A percentile compares a stretch with the other conserved stretches of the same genome.
phyloP scores from a whole-genome alignment of 2,329 filamentous ascomycete genomes.

The Didymella arachidicola region DNA sequence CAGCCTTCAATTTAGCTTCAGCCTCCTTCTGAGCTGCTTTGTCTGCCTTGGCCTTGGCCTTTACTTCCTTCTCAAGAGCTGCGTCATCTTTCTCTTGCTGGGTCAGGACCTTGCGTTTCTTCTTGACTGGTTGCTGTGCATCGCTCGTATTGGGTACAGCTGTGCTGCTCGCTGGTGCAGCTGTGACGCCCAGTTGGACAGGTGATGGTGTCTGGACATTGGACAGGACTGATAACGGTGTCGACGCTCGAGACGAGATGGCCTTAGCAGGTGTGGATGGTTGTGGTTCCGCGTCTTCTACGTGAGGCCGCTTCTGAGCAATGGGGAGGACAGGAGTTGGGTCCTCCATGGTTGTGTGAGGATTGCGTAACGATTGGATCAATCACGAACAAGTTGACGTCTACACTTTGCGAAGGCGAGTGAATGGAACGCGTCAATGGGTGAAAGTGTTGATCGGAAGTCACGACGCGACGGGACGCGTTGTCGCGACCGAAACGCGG shows the following conservation, averaged over 20 bases:
- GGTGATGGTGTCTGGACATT: conserved; percentile 45
- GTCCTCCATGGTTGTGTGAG: conserved; percentile 38
- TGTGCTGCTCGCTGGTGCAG: conserved; percentile 27
- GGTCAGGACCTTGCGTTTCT: conserved; percentile 56
- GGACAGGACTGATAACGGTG: conserved; percentile 44
- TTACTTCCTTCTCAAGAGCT: conserved; percentile 50
- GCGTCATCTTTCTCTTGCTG: conserved; percentile 53
- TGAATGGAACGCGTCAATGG: conserved; percentile 3
- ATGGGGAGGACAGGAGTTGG: conserved; percentile 27
- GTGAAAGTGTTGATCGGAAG: neutral
- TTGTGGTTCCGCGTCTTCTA: conserved; percentile 38
- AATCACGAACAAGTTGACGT: neutral
- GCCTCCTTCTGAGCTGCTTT: conserved; percentile 47
- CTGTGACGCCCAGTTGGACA: conserved; percentile 23
- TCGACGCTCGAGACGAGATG: conserved; percentile 39
- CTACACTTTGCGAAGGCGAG: neutral
- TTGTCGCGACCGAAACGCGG: conserved; percentile 32
- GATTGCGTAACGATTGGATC: neutral
- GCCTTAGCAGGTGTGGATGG: conserved; percentile 41
- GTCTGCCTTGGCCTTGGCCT: conserved; percentile 48
- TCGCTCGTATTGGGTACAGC: conserved; percentile 20
- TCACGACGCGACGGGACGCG: conserved; percentile 32
- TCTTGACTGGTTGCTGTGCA: conserved; percentile 50
- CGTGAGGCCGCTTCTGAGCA: conserved; percentile 45
- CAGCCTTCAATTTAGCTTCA: conserved; percentile 48